Conservation (phyloP, 2,329 filamentous ascomycete genomes). For the Fusarium graminum region DNA sequence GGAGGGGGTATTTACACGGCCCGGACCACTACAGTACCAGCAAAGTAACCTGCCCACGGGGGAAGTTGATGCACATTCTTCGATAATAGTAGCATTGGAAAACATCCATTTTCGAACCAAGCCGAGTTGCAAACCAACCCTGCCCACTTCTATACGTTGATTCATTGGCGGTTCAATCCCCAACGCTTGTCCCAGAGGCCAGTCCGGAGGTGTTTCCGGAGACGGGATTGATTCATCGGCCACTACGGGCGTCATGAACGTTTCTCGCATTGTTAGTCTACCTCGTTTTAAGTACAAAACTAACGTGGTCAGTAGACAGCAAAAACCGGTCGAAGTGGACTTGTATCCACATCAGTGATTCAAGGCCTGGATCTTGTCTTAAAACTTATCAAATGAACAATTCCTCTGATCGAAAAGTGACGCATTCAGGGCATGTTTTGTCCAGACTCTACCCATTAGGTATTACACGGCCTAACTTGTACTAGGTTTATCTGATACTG, state of each 20-base stretch:
- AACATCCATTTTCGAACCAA: constrained; percentile 16
- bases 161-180: constrained; percentile 22
- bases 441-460: constrained; percentile 8
- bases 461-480: constrained; percentile 13
- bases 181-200: constrained; percentile 33
- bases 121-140: constrained; percentile 21
- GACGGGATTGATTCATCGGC: constrained; percentile 34
- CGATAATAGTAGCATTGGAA: constrained; percentile 11
- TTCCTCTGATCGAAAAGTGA: constrained; percentile 32
- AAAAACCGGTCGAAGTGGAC: constrained; percentile 5
- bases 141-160: constrained; percentile 35
- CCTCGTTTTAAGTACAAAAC: constrained; percentile 3
- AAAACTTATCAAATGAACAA: constrained; percentile 2
- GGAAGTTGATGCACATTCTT: constrained; percentile 22
- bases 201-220: constrained; percentile 42
- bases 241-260: constrained; percentile 16
- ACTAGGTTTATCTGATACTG: constrained; percentile 15
- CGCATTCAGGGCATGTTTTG: constrained; percentile 29
- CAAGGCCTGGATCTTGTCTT: constrained; percentile 12
- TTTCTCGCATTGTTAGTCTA: background rate
- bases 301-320: background rate
- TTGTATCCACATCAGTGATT: constrained; percentile 22
- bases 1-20: constrained; percentile 29
- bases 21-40: constrained; percentile 4
- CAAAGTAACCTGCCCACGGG: constrained; percentile 25